Percentiles rank a stretch among this genome's conserved stretches.
Evolutionary conservation across 2,329 filamentous ascomycete genomes (phyloP).

Genomic region (Cercospora sp.): DNA sequence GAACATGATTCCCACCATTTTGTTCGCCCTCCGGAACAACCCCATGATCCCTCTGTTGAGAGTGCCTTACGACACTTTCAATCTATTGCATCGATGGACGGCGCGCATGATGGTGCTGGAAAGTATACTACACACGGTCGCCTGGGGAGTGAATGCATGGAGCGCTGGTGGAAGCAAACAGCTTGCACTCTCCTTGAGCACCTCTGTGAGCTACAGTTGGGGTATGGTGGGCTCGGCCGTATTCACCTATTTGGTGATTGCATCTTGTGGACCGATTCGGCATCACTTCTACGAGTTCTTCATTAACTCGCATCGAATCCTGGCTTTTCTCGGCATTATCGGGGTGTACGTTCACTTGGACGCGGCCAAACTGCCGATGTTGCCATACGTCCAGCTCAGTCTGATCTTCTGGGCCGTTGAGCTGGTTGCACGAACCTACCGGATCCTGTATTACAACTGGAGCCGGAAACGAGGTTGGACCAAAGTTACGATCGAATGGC

Average conservation of each 20-base stretch:
- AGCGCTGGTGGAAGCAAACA: slow-evolving; percentile 63
- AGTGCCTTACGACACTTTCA: slow-evolving; percentile 96
- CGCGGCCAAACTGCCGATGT: slow-evolving; percentile 65
- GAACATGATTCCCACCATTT: slow-evolving; percentile 87
- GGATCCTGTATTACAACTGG: slow-evolving; percentile 57
- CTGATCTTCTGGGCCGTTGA: slow-evolving; percentile 77
- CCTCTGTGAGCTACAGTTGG: slow-evolving; percentile 64
- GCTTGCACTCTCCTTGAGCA: slow-evolving; percentile 55
- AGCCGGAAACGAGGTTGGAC: slow-evolving; percentile 52
- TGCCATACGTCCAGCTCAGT: slow-evolving; percentile 72
- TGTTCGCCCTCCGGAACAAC: slow-evolving; percentile 91
- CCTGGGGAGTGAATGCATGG: slow-evolving; percentile 69
- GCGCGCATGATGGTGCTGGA: slow-evolving; percentile 72
- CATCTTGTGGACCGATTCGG: slow-evolving; percentile 72
- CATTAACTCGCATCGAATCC: slow-evolving; percentile 77
- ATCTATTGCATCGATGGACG: slow-evolving; percentile 82
- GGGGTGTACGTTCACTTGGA: slow-evolving; percentile 78
- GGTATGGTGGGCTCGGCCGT: slow-evolving; percentile 61
- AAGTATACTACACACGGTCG: slow-evolving; percentile 66
- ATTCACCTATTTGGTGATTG: slow-evolving; percentile 78
- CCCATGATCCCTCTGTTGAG: slow-evolving; percentile 77
- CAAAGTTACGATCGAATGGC: slow-evolving; percentile 57
- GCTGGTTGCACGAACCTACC: slow-evolving; percentile 49
- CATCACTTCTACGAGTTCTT: slow-evolving; percentile 87
- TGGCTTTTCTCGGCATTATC: slow-evolving; percentile 67